phyloP scores from a whole-genome alignment of 1,139 yeast genomes.

The Blastobotrys ciferrii region DNA sequence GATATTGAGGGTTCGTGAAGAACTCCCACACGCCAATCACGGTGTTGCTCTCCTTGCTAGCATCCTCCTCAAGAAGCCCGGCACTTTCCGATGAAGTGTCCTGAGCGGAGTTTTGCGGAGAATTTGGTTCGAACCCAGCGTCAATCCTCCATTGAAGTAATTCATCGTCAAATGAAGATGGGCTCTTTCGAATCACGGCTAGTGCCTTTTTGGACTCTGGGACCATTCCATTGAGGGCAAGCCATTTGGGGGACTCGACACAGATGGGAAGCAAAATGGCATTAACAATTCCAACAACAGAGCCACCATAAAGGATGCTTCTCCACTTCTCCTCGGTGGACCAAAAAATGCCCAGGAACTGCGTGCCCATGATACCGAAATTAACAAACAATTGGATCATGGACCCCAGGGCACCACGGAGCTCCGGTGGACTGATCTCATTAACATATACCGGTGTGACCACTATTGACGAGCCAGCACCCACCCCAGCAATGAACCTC shows the following conservation, averaged over 20 bases:
- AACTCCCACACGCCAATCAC: slow-evolving; percentile 40
- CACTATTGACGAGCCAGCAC: slow-evolving; percentile 85
- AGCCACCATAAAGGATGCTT: slow-evolving; percentile 58
- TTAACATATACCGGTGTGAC: slow-evolving; percentile 77
- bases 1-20: slow-evolving; percentile 50
- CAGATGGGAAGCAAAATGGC: slow-evolving; percentile 47
- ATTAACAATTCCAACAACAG: slow-evolving; percentile 51
- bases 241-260: slow-evolving; percentile 89
- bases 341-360: slow-evolving; percentile 65
- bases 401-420: slow-evolving; percentile 78
- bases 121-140: not conserved
- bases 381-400: slow-evolving; percentile 86
- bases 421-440: slow-evolving; percentile 68
- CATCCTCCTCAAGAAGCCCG: not conserved
- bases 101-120: slow-evolving; percentile 1
- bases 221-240: slow-evolving; percentile 40
- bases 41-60: not conserved
- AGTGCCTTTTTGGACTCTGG: slow-evolving; percentile 41
- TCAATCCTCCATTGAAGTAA: slow-evolving; percentile 22
- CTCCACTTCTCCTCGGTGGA: slow-evolving; percentile 73
- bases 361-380: slow-evolving; percentile 78
- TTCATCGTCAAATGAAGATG: slow-evolving; percentile 30
- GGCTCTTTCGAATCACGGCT: slow-evolving; percentile 14
- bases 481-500: slow-evolving; percentile 74
- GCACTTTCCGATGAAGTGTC: slow-evolving; percentile 6